A percentile compares a stretch with the other conserved stretches of the same genome.
Evolutionary conservation across 2,329 filamentous ascomycete genomes (phyloP).

Genomic region (Fusarium musae): DNA sequence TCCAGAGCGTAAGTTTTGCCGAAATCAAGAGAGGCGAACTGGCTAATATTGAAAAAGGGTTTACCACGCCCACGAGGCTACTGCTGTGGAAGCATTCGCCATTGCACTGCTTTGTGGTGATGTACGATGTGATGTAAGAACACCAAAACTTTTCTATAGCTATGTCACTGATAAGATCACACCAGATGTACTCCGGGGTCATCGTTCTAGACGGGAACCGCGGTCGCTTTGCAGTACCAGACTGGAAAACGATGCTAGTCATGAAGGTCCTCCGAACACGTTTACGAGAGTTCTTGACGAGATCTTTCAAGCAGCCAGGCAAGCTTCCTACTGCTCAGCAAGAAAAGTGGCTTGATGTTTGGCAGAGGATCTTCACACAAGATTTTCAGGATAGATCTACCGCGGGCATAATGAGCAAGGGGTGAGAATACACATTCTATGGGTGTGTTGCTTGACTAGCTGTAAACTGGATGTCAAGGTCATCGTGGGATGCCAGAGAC

Average conservation of each 20-base stretch:
- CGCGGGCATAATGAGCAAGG: constrained; percentile 44
- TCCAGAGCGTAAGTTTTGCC: constrained; percentile 72
- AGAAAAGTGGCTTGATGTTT: constrained; percentile 78
- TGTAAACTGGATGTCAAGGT: not conserved
- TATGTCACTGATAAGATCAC: not conserved
- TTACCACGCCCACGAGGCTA: constrained; percentile 92
- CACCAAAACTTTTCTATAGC: not conserved
- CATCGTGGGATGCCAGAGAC: not conserved
- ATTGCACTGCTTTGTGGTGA: constrained; percentile 89
- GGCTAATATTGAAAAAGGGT: constrained; percentile 60
- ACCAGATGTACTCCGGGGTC: constrained; percentile 84
- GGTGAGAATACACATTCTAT: constrained; percentile 34
- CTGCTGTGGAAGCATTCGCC: constrained; percentile 81
- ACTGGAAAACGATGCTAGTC: constrained; percentile 93
- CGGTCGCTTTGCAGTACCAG: constrained; percentile 81
- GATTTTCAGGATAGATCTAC: constrained; percentile 53
- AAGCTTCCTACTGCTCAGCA: constrained; percentile 73
- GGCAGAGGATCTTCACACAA: constrained; percentile 75
- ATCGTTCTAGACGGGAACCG: constrained; percentile 89
- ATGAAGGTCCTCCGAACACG: constrained; percentile 81
- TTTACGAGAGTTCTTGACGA: constrained; percentile 79
- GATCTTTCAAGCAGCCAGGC: constrained; percentile 75
- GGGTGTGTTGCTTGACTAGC: not conserved
- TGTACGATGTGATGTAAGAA: constrained; percentile 80
- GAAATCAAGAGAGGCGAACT: not conserved